phyloP scores from a whole-genome alignment of 108 stramenopile genomes.

The Nannochloropsis oceanica region DNA sequence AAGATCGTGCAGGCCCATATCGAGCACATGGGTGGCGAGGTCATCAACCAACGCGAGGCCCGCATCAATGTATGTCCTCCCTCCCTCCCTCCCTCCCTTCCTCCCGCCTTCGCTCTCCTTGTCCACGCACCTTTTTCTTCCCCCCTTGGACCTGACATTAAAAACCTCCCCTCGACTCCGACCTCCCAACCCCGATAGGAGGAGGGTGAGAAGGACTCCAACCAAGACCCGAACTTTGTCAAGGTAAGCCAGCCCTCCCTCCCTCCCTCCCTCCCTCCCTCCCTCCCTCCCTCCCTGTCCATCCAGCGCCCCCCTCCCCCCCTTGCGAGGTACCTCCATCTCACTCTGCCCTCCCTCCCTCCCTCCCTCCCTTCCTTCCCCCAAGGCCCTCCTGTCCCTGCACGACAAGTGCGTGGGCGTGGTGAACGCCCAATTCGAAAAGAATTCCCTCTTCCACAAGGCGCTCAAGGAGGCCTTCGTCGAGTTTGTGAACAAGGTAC shows the following conservation, averaged over 20 bases:
- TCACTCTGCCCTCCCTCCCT: neutral
- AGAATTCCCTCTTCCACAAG: slow-evolving; percentile 90
- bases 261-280: neutral
- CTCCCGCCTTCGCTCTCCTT: neutral
- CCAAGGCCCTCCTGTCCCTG: slow-evolving; percentile 57
- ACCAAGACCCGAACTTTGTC: slow-evolving; percentile 90
- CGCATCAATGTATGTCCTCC: slow-evolving; percentile 40
- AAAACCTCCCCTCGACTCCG: neutral
- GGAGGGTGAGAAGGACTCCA: slow-evolving; percentile 51
- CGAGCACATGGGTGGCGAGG: slow-evolving; percentile 59
- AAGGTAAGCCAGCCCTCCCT: slow-evolving; percentile 34
- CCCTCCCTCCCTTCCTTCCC: neutral
- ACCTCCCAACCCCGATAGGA: neutral
- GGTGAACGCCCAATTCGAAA: slow-evolving; percentile 72
- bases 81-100: neutral
- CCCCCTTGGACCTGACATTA: too few relatives aligned
- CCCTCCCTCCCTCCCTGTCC: neutral
- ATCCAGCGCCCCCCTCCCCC: neutral
- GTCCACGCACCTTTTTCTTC: neutral
- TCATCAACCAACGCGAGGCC: slow-evolving; percentile 70
- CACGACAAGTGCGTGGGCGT: slow-evolving; percentile 88
- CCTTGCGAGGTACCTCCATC: neutral
- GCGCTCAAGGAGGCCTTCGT: slow-evolving; percentile 98
- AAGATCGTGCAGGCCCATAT: slow-evolving; percentile 60
- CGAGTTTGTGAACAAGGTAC: slow-evolving; percentile 66